These are phyloP conservation scores for Macrolepiota albuminosa DNA, from an alignment of 768 basidiomycete species.

Conservation along the genomic window DNA sequence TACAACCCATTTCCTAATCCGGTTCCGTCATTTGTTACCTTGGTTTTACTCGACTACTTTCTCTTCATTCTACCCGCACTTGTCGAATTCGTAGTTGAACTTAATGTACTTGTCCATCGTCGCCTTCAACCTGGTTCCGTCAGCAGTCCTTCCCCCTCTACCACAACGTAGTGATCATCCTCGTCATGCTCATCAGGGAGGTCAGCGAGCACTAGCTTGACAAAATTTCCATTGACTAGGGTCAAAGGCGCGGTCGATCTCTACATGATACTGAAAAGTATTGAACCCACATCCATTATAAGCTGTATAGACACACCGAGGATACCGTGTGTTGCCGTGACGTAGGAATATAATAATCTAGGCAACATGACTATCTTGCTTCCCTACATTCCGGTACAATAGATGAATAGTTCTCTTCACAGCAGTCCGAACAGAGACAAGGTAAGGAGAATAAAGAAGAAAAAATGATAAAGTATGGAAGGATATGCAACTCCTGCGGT, in stretches of 20 bases:
- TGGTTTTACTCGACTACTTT: no score
- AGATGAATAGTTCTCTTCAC: background rate
- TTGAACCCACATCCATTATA: background rate
- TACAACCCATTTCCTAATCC: no score
- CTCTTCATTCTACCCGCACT: no score
- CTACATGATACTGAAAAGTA: background rate
- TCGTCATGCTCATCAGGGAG: background rate
- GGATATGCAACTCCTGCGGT: background rate
- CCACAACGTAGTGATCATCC: background rate
- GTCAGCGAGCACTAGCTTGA: background rate
- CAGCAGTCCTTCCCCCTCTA: no score
- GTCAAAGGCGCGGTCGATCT: background rate
- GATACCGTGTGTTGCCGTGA: background rate
- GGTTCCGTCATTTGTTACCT: no score
- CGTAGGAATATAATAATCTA: no score
- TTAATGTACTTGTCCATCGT: no score
- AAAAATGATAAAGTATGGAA: background rate
- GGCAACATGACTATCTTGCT: no score
- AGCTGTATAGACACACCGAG: background rate
- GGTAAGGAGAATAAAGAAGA: background rate
- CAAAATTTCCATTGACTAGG: background rate
- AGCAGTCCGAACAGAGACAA: background rate
- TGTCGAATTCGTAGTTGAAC: no score
- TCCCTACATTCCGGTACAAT: no score
- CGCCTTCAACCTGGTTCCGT: no score